Base-by-base conservation (phyloP, 1,284 basidiomycete species). In the Ganoderma multipileum region DNA sequence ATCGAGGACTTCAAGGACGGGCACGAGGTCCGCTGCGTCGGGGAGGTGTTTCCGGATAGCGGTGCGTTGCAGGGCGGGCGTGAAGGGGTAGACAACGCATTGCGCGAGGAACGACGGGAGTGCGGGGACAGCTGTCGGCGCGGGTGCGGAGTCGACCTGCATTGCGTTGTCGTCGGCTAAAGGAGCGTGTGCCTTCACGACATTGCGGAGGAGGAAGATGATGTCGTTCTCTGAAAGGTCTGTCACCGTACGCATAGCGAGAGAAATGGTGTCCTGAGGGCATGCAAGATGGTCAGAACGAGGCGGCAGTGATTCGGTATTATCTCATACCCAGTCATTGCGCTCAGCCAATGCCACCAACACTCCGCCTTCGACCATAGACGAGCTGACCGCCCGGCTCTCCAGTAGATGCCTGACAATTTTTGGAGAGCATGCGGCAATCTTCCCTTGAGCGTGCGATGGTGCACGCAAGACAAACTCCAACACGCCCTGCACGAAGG, bases 221-320 rank as follows among this genome's bases (percentile, higher is more conserved):
- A 93, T 76, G 67, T 92, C 88, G 18, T 80, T 74, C 76, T 94
- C 91, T 1, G 88, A 81, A 59, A 94, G 74, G 76, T 94, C 91
- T 9, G 82, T 74, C 20, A 93, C 87, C 1, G 76, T 80, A 2
- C 79, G 78, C 61, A 93, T 77, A 23, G 90, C 84, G 14, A 87
- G 74, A 61, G 84, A 74, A 50, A 91, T 81, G 2, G 87, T 86
- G 76, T 83, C 81, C 91, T 93, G 67, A 12, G 67, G 12, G 62
- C 16, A 33, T 14, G 16, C 6, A 30, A 9, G 30, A 20, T 18
- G 2, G 38, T 55, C 23, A 50, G 20, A 26, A 36, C 18, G 54
- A 28, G 38, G 7, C 42, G 12, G 54, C 6, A 9, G 36, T 8
- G 14, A 60, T 0, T 1, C 16, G 42, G 54, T 18, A 18, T 20